These are phyloP conservation scores for Nannizziopsis barbatae DNA, from an alignment of 2,329 filamentous ascomycete genomes.

Conservation along the genomic window DNA sequence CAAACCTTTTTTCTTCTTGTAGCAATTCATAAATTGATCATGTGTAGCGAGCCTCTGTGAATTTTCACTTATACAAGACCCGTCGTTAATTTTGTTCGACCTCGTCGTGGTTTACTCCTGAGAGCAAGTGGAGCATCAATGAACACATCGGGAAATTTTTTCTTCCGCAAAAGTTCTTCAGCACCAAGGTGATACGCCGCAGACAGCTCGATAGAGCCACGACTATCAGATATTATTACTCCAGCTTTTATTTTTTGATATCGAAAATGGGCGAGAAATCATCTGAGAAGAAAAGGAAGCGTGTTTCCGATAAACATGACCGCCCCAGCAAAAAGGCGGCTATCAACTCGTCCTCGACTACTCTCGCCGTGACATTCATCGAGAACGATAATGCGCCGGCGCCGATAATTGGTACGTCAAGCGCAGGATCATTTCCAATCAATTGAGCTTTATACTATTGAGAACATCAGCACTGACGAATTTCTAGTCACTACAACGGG, in stretches of 20 bases:
- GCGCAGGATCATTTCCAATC: too few relatives aligned
- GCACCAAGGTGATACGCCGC: not conserved
- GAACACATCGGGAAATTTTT: not conserved
- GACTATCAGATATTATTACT: not conserved
- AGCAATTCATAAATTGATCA: constrained; percentile 12
- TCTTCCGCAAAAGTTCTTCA: constrained; percentile 9
- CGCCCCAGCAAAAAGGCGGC: constrained; percentile 41
- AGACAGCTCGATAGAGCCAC: not conserved
- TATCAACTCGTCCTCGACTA: constrained; percentile 27
- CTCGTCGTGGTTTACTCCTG: too few relatives aligned
- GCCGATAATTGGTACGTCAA: constrained; percentile 39
- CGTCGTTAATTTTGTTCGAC: too few relatives aligned
- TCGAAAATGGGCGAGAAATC: constrained; percentile 25
- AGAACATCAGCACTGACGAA: not conserved
- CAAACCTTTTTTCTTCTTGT: constrained; percentile 6
- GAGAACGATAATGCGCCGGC: constrained; percentile 39
- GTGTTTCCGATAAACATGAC: constrained; percentile 34
- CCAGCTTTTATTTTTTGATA: not conserved
- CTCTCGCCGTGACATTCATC: constrained; percentile 37
- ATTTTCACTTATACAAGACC: too few relatives aligned
- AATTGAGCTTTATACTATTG: not conserved
- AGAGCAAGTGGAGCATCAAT: too few relatives aligned
- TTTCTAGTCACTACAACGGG: constrained; percentile 21
- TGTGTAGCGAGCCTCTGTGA: too few relatives aligned
- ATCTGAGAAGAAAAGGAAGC: constrained; percentile 43